Evolutionary conservation across 768 basidiomycete genomes (phyloP).

Genomic region (Termitomyces sp.): DNA sequence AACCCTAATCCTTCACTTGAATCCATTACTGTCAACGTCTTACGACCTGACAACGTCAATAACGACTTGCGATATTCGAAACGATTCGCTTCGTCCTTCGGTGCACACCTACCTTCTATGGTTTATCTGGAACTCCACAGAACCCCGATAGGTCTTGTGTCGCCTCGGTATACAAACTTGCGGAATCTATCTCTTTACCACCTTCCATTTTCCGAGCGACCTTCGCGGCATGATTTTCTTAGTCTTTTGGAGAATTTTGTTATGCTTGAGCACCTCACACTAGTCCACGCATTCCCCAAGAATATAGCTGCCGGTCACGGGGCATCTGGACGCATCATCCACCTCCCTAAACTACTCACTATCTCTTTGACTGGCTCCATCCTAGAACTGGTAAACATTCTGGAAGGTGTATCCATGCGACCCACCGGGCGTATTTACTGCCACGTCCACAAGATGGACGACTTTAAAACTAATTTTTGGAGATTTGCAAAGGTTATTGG

Average conservation of each 20-base stretch:
- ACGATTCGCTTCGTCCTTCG: constrained; percentile 24
- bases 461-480: constrained; percentile 22
- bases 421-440: constrained; percentile 20
- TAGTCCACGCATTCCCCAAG: constrained; percentile 30
- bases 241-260: constrained; percentile 26
- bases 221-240: constrained; percentile 26
- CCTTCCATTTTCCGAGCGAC: constrained; percentile 31
- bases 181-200: constrained; percentile 30
- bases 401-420: constrained; percentile 25
- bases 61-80: constrained; percentile 18
- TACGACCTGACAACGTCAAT: constrained; percentile 14
- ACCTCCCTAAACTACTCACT: constrained; percentile 22
- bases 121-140: constrained; percentile 29
- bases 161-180: constrained; percentile 29
- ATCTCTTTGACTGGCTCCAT: constrained; percentile 29
- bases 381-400: constrained; percentile 23
- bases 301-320: constrained; percentile 14
- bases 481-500: constrained; percentile 23
- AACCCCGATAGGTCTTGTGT: constrained; percentile 32
- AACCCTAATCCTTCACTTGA: constrained; percentile 30
- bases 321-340: constrained; percentile 15
- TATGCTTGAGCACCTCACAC: constrained; percentile 28
- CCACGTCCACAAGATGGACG: constrained; percentile 23
- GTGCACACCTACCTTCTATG: constrained; percentile 24
- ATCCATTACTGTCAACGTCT: constrained; percentile 28